Evolutionary conservation across 495 filamentous ascomycete genomes (phyloP), one percentile per base, ranked within the genome.

Genomic region (Neurospora pannonica): DNA sequence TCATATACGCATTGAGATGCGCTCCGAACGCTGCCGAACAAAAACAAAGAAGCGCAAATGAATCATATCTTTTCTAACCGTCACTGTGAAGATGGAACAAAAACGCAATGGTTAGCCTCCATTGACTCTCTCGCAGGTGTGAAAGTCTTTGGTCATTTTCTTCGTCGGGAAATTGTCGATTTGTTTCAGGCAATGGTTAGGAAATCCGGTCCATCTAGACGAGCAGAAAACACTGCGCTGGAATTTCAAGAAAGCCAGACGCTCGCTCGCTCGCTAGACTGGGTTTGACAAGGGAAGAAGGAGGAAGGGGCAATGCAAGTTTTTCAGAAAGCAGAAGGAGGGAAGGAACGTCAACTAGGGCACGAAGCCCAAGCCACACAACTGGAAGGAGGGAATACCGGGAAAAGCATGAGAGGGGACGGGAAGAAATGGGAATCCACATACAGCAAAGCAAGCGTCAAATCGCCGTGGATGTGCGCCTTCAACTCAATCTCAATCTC

Each of bases 401-500:
- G 38, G 17, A 38, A 34, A 60, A 60, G 19, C 3, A 21, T 19
- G 19, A 24, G 21, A 28, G 42, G 15, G 3, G 13, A 10, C 43
- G 8, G 11, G 43, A 70, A 8, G 71, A 43, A 72, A 72, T 21
- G 54, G 71, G 19, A 69, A 72, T 31, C 11, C 19, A 84, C 92
- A 84, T 85, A 95, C 94, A 97, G 88, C 77, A 97, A 86, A 71
- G 92, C 91, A 71, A 97, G 80, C 46, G 93, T 96, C 78, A 97
- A 84, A 86, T 97, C 94, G 82, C 94, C 93, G 78, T 95, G 92
- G 80, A 97, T 96, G 84, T 93, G 92, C 24, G 94, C 94, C 88
- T 97, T 97, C 2, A 97, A 85, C 80, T 94, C 90, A 39, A 97
- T 90, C 86, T 97, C 92, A 76, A 97, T 89, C 80, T 97, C 94